Evolutionary conservation across 768 basidiomycete species (phyloP), one percentile per base, ranked within the genome.

Genomic region (Paxillus ammoniavirescens): DNA sequence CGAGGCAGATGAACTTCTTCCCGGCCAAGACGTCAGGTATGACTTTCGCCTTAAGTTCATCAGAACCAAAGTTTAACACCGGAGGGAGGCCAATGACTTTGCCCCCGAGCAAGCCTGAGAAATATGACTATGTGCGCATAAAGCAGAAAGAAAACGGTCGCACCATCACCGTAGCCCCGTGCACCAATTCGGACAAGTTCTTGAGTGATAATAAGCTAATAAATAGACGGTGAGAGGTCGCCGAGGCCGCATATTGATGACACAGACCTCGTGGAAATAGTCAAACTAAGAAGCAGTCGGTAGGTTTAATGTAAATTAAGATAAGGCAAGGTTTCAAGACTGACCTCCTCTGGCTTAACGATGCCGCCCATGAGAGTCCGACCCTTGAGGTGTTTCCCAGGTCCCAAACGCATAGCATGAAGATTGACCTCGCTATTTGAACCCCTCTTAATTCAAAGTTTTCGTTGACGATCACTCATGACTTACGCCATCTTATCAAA

Each of bases 381-480:
- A 2, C 92, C 93, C 61, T 90, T 79, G 41, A 95, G 72, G 61
- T 94, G 93, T 62, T 87, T 86, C 35, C 90, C 91, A 0, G 95
- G 95, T 14, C 96, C 96, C 73, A 95, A 77, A 18, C 91, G 79
- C 92, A 97, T 96, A 13, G 91, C 90, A 65, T 92, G 89, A 17
- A 98, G 51, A 62, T 93, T 85, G 30, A 81, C 49, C 47, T 84
- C 83, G 14, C 84, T 87, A 46, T 18, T 7, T 26, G 33, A 23
- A 41, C 18, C 28, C 28, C 30, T 15, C 15, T 49, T 13, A 4
- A 50, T 13, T 2, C 2, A 13, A 35, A 2, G 21, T 45, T 21
- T n/a, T 15, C 18, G 9, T 14, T 9, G n/a, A 52, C 8, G 23
- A 4, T 30, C 3, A 18, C 10, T 17, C 1, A 3, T 8, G 14